Percentiles rank a stretch among this genome's conserved stretches.
These are phyloP conservation scores for Ensete ventricosum DNA, from an alignment of 176 grass and related monocot species.

Conservation along the genomic window DNA sequence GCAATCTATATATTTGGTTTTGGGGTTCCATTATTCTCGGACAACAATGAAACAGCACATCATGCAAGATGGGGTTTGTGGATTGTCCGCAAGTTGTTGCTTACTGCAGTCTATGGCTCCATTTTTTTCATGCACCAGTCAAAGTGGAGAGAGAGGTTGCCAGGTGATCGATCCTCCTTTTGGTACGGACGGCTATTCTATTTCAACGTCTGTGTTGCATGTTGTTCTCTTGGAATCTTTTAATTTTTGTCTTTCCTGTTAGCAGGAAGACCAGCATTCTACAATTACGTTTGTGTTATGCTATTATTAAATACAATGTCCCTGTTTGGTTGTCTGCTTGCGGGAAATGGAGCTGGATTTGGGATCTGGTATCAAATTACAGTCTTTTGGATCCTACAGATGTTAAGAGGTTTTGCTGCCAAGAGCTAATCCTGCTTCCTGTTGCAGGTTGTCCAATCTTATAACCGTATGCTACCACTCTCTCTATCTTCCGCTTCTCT, in stretches of 20 bases:
- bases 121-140: slow-evolving; percentile 95
- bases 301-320: slow-evolving; percentile 64
- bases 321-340: slow-evolving; percentile 69
- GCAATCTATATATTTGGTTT: slow-evolving; percentile 89
- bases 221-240: slow-evolving; percentile 14
- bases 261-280: slow-evolving; percentile 95
- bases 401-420: neutral
- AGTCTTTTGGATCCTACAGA: slow-evolving; percentile 4
- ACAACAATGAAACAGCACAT: slow-evolving; percentile 58
- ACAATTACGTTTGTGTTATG: slow-evolving; percentile 87
- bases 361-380: slow-evolving; percentile 65
- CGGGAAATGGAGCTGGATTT: slow-evolving; percentile 71
- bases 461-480: slow-evolving; percentile 78
- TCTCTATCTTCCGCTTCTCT: slow-evolving; percentile 92
- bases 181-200: neutral
- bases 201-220: neutral
- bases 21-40: slow-evolving; percentile 62
- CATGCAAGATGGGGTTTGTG: slow-evolving; percentile 81
- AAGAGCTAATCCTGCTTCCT: slow-evolving; percentile 12
- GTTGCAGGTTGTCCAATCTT: slow-evolving; percentile 76
- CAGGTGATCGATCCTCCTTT: slow-evolving; percentile 46
- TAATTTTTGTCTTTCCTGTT: slow-evolving; percentile 20
- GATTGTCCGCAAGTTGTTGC: slow-evolving; percentile 80
- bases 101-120: slow-evolving; percentile 73
- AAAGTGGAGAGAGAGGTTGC: slow-evolving; percentile 87